Conservation (phyloP, 805 yeast species). For the Priceomyces haplophilus region DNA sequence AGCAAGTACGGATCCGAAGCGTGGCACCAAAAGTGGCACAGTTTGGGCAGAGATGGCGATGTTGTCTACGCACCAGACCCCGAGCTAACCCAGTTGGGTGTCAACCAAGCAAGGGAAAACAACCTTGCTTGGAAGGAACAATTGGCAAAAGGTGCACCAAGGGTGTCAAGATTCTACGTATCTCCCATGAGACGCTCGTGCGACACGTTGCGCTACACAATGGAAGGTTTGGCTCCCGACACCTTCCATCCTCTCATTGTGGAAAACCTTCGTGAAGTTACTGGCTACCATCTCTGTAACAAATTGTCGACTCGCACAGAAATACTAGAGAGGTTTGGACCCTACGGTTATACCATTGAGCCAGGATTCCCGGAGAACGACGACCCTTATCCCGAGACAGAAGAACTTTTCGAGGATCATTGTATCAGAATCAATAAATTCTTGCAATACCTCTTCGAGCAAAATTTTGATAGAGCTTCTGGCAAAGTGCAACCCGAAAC, state of each 20-base stretch:
- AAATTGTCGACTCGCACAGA: conserved; percentile 43
- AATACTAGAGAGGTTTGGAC: conserved; percentile 36
- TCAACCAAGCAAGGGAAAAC: conserved; percentile 52
- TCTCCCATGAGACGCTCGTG: conserved; percentile 66
- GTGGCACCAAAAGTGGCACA: conserved; percentile 60
- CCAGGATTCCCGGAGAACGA: conserved; percentile 50
- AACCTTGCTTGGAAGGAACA: conserved; percentile 43
- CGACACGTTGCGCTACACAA: conserved; percentile 53
- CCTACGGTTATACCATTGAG: conserved; percentile 38
- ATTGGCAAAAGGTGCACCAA: conserved; percentile 45
- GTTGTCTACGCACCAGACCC: conserved; percentile 62
- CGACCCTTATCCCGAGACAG: conserved; percentile 37
- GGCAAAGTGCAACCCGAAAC: conserved; percentile 9
- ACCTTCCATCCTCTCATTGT: conserved; percentile 30
- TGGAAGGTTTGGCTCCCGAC: conserved; percentile 37
- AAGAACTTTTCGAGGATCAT: conserved; percentile 49
- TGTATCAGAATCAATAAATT: conserved; percentile 46
- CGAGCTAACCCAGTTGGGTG: conserved; percentile 52
- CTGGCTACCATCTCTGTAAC: conserved; percentile 61
- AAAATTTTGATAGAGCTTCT: conserved; percentile 11
- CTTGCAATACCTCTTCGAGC: conserved; percentile 32
- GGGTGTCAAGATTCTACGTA: conserved; percentile 55
- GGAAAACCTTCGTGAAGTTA: conserved; percentile 55
- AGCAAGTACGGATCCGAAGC: conserved; percentile 50
- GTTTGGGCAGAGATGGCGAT: conserved; percentile 51